Percentiles rank a stretch among this genome's conserved stretches.
These are phyloP conservation scores for Obelidium mucronatum DNA, from an alignment of 192 early-diverging fungal genomes.

Conservation along the genomic window DNA sequence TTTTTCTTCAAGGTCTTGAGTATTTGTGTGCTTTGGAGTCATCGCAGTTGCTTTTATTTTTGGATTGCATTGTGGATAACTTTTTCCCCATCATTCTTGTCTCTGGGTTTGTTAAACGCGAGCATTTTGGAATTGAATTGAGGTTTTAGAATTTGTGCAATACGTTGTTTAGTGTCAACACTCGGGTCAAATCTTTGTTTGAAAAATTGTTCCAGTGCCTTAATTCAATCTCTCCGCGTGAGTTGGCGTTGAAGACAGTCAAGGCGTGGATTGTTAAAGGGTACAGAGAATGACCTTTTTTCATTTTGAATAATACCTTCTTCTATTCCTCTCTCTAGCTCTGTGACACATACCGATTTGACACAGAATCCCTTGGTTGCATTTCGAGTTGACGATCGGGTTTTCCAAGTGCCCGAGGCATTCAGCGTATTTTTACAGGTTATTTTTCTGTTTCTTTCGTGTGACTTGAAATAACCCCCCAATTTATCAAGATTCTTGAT, in stretches of 20 bases:
- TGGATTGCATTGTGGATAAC: conserved; percentile 12
- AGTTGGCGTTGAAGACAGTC: conserved; percentile 27
- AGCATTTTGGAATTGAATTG: not conserved
- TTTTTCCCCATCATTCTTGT: conserved; percentile 1
- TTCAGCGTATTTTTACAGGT: conserved; percentile 35
- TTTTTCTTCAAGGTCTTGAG: conserved; percentile 15
- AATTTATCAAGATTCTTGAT: conserved; percentile 31
- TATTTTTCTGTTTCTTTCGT: not conserved
- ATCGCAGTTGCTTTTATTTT: not conserved
- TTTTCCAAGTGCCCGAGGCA: conserved; percentile 21
- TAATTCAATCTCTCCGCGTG: conserved; percentile 32
- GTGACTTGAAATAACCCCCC: not conserved
- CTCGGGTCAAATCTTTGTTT: not conserved
- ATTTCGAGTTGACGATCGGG: conserved; percentile 24
- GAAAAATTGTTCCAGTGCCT: conserved; percentile 27
- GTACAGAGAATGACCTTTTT: too few relatives aligned
- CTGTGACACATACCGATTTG: conserved; percentile 4
- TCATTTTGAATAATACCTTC: too few relatives aligned
- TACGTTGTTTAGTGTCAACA: conserved; percentile 1
- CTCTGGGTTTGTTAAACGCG: not conserved
- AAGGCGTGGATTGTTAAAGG: conserved; percentile 26
- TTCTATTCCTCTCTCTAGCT: not conserved
- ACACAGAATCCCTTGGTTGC: conserved; percentile 19
- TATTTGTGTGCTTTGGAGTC: conserved; percentile 28
- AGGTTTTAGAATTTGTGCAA: not conserved